These are phyloP conservation scores for Ogataea saltuana DNA, from an alignment of 805 yeast species.

Conservation along the genomic window DNA sequence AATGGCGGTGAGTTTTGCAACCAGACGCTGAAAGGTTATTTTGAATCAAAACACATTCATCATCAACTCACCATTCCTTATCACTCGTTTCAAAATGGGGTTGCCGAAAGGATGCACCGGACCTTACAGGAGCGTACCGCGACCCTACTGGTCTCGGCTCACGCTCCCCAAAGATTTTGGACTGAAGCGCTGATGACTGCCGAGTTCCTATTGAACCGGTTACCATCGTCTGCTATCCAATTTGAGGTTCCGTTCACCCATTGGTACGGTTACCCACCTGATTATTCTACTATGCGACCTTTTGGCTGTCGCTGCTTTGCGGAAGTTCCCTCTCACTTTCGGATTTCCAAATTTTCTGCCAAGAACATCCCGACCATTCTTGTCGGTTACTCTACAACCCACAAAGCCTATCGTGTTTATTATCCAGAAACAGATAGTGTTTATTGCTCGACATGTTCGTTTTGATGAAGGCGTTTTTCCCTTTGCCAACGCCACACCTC, in stretches of 20 bases:
- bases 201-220: not conserved
- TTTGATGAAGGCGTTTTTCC: not conserved
- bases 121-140: not conserved
- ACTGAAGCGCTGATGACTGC: not conserved
- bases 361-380: not conserved
- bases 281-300: not conserved
- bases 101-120: no score
- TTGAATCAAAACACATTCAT: no score
- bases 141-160: not conserved
- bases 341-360: not conserved
- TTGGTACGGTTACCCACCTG: not conserved
- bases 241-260: not conserved
- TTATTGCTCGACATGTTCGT: constrained; percentile 4
- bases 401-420: constrained; percentile 5
- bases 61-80: no score
- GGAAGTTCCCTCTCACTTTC: not conserved
- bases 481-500: not conserved
- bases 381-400: constrained; percentile 1
- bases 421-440: constrained; percentile 1
- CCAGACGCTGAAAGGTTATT: no score
- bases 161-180: not conserved
- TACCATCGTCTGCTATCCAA: not conserved
- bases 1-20: no score
- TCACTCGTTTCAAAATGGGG: no score
- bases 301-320: not conserved